A percentile compares a stretch with the other conserved stretches of the same genome.
Evolutionary conservation across 2,329 filamentous ascomycete species (phyloP).

Genomic region (Parafenestella ontariensis): DNA sequence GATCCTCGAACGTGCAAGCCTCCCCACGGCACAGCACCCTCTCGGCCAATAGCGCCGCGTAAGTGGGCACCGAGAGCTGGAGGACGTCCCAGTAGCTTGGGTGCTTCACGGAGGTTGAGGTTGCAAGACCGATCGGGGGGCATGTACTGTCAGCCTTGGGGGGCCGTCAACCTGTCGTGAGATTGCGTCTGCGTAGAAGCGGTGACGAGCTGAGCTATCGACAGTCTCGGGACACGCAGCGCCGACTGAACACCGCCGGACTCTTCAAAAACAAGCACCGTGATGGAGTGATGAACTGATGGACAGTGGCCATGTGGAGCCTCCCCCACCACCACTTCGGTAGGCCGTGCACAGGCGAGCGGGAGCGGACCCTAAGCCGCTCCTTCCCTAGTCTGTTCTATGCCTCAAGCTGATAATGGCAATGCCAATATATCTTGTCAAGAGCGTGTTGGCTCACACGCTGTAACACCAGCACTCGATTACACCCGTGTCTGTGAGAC

Average conservation of each 20-base stretch:
- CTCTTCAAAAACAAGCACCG: conserved; percentile 14
- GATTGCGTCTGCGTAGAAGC: conserved; percentile 1
- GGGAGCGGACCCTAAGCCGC: conserved; percentile 10
- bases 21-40: conserved; percentile 32
- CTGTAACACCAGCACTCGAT: too few species aligned
- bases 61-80: conserved; percentile 29
- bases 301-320: conserved; percentile 12
- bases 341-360: conserved; percentile 13
- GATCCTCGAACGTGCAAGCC: conserved; percentile 37
- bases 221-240: not conserved
- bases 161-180: conserved; percentile 9
- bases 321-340: conserved; percentile 18
- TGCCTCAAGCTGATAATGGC: conserved; percentile 2
- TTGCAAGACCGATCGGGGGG: conserved; percentile 32
- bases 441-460: not conserved
- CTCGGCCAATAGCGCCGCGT: conserved; percentile 34
- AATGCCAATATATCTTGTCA: conserved; percentile 7
- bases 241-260: not conserved
- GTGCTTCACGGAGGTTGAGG: conserved; percentile 25
- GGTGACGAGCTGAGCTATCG: not conserved
- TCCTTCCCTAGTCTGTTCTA: conserved; percentile 4
- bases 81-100: conserved; percentile 33
- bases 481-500: conserved; percentile 14
- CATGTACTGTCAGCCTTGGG: conserved; percentile 14
- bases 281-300: conserved; percentile 18